These are phyloP conservation scores for Boletus coccyginus DNA, from an alignment of 768 basidiomycete genomes.

Conservation along the genomic window DNA sequence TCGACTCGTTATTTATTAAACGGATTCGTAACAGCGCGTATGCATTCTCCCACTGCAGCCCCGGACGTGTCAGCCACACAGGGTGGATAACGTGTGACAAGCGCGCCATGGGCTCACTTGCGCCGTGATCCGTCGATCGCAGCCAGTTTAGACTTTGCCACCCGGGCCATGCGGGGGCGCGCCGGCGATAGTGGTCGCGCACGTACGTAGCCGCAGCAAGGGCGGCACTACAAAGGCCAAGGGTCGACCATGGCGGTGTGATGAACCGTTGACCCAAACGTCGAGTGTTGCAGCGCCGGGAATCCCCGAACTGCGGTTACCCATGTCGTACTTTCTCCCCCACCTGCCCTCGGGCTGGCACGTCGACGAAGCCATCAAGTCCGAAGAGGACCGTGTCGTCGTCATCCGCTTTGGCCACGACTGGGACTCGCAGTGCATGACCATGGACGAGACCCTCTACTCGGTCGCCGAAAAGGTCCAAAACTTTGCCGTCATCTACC, in stretches of 20 bases:
- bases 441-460: constrained; percentile 97
- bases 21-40: too few relatives aligned
- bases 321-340: constrained; percentile 87
- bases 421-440: constrained; percentile 94
- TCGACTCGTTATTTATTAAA: background rate
- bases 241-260: too few relatives aligned
- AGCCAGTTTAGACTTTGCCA: constrained; percentile 2
- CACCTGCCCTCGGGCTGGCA: constrained; percentile 95
- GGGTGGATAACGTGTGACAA: background rate
- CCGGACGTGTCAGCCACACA: constrained; percentile 8
- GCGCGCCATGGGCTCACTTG: background rate
- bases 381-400: constrained; percentile 94
- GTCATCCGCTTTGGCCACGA: constrained; percentile 95
- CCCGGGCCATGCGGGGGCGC: background rate
- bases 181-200: background rate
- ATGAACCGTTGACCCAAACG: too few relatives aligned
- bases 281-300: background rate
- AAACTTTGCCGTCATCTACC: constrained; percentile 97
- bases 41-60: too few relatives aligned
- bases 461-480: constrained; percentile 93
- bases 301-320: background rate
- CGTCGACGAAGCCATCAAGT: constrained; percentile 98
- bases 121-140: background rate
- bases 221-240: too few relatives aligned
- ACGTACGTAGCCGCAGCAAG: constrained; percentile 1